Conservation (phyloP, 2,329 filamentous ascomycete genomes). For the Colletotrichum spaethianum region DNA sequence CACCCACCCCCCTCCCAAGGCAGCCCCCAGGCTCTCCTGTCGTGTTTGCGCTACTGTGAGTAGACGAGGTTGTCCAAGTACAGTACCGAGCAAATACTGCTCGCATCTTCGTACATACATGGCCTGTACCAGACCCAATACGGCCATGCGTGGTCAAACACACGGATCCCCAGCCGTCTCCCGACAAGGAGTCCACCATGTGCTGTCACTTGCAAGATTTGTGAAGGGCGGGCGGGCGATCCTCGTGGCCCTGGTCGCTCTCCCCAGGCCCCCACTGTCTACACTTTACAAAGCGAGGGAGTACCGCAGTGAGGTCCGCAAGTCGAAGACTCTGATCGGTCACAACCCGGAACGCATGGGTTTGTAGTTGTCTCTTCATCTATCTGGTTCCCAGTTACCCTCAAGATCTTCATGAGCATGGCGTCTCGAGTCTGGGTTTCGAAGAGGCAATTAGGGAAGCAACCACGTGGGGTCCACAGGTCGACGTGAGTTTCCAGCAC, state of each 20-base stretch:
- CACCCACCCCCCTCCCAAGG: constrained; percentile 21
- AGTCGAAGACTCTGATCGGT: constrained; percentile 22
- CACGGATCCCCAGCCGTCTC: constrained; percentile 17
- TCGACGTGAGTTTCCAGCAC: neutral
- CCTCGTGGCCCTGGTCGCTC: constrained; percentile 25
- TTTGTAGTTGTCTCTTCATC: constrained; percentile 1
- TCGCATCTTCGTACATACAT: constrained; percentile 25
- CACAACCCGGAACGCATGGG: neutral
- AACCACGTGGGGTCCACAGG: neutral
- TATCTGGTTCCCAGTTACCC: neutral
- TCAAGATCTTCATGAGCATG: neutral
- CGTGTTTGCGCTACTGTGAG: constrained; percentile 34
- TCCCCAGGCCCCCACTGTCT: constrained; percentile 16
- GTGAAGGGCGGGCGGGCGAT: constrained; percentile 23
- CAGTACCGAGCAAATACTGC: constrained; percentile 26
- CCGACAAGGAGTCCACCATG: constrained; percentile 18
- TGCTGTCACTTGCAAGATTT: constrained; percentile 33
- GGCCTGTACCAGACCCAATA: constrained; percentile 29
- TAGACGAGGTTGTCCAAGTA: constrained; percentile 32
- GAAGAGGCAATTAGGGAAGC: neutral
- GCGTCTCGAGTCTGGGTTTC: neutral
- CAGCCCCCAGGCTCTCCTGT: constrained; percentile 16
- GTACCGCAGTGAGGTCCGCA: constrained; percentile 19
- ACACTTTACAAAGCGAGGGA: constrained; percentile 22
- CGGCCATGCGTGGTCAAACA: constrained; percentile 23